phyloP scores from a whole-genome alignment of 176 grass and related monocot species.

The Raddia guianensis region DNA sequence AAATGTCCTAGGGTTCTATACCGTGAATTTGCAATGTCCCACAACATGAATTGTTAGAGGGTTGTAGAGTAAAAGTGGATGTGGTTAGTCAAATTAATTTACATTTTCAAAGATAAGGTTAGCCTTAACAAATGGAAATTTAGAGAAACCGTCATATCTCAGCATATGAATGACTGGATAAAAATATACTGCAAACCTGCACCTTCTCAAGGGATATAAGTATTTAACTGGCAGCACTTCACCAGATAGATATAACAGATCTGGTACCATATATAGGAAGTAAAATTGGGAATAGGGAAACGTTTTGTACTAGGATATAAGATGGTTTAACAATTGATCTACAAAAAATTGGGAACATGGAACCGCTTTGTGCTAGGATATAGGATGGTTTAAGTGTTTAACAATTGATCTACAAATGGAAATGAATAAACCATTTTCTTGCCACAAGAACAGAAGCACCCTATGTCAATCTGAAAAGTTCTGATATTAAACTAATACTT shows the following conservation, averaged over 20 bases:
- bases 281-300: neutral
- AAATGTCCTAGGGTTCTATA: too few species aligned
- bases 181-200: neutral
- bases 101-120: too few species aligned
- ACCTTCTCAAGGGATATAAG: neutral
- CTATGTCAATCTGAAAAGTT: conserved; percentile 23
- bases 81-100: too few species aligned
- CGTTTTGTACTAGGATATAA: neutral
- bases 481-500: neutral
- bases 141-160: neutral
- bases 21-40: too few species aligned
- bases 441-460: neutral
- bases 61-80: too few species aligned
- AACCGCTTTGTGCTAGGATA: neutral
- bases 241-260: conserved; percentile 1
- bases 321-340: neutral
- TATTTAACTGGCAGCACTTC: neutral
- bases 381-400: neutral
- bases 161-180: neutral
- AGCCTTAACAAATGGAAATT: too few species aligned
- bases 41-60: too few species aligned
- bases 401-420: neutral
- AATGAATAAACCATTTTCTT: neutral
- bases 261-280: neutral
- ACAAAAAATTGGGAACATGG: neutral